These are phyloP conservation scores for Suillus clintonianus DNA, from an alignment of 768 basidiomycete genomes.

Conservation along the genomic window DNA sequence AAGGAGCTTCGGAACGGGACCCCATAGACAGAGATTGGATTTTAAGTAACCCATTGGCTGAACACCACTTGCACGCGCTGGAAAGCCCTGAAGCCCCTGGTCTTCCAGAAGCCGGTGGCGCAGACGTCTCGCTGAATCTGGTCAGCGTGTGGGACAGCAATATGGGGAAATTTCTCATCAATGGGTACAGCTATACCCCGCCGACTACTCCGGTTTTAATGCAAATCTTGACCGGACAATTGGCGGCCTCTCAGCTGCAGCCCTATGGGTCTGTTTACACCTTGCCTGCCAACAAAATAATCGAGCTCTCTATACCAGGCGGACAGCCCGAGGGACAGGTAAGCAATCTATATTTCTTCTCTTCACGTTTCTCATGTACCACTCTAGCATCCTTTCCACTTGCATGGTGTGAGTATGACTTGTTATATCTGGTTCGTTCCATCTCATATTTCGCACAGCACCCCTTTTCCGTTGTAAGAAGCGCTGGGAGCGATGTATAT, in stretches of 20 bases:
- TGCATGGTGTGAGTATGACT: constrained; percentile 13
- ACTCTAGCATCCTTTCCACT: constrained; percentile 22
- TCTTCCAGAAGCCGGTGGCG: constrained; percentile 7
- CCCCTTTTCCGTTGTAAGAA: constrained; percentile 41
- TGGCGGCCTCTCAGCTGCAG: constrained; percentile 8
- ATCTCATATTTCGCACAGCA: constrained; percentile 30
- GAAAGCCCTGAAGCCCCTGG: constrained; percentile 14
- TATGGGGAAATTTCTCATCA: constrained; percentile 14
- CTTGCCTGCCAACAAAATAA: constrained; percentile 12
- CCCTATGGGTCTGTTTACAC: constrained; percentile 14
- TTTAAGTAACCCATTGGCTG: constrained; percentile 10
- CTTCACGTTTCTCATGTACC: background rate
- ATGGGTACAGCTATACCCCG: constrained; percentile 13
- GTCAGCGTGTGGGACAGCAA: constrained; percentile 12
- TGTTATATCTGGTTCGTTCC: background rate
- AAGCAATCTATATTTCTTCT: constrained; percentile 9
- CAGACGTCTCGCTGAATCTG: constrained; percentile 21
- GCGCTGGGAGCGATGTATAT: constrained; percentile 34
- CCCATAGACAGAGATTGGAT: constrained; percentile 8
- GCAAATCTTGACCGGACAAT: constrained; percentile 21
- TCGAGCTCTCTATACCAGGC: constrained; percentile 17
- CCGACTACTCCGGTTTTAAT: constrained; percentile 17
- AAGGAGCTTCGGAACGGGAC: constrained; percentile 12
- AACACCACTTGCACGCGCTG: constrained; percentile 17
- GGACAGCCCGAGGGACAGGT: constrained; percentile 29